Conservation (phyloP, 2,329 filamentous ascomycete species). For the Xylaria digitata region DNA sequence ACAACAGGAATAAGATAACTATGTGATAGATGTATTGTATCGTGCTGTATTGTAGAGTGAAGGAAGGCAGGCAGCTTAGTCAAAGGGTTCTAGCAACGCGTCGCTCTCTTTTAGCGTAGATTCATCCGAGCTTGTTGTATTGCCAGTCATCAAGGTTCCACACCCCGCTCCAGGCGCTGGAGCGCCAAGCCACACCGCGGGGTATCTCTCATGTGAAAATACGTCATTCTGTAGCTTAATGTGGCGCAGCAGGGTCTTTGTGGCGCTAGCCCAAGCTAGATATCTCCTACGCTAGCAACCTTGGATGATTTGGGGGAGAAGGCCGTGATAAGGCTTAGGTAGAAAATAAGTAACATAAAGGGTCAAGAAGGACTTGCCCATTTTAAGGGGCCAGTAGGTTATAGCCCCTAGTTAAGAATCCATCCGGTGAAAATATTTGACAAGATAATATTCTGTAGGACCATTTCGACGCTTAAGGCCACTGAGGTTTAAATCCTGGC, state of each 20-base stretch:
- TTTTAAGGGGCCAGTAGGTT: background rate
- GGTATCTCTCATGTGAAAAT: constrained; percentile 21
- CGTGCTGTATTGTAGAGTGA: constrained; percentile 13
- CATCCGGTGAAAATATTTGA: background rate
- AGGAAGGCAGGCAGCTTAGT: constrained; percentile 10
- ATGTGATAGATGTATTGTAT: constrained; percentile 19
- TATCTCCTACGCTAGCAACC: background rate
- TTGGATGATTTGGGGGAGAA: too few relatives aligned
- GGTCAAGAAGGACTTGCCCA: background rate
- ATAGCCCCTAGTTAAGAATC: background rate
- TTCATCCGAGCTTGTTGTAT: background rate
- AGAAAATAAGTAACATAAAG: background rate
- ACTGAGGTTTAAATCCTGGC: background rate
- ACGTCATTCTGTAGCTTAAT: constrained; percentile 27
- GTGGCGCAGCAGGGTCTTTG: constrained; percentile 27
- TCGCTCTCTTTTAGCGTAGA: constrained; percentile 14
- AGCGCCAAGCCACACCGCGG: constrained; percentile 32
- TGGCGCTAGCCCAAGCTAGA: background rate
- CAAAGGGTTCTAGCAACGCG: constrained; percentile 19
- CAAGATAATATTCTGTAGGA: background rate
- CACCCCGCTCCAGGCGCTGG: constrained; percentile 22
- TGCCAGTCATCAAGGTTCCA: constrained; percentile 25
- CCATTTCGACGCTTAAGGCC: background rate
- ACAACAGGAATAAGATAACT: constrained; percentile 13
- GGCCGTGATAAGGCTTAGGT: too few relatives aligned